Evolutionary conservation across 345 rosid genomes (phyloP).

Genomic region (Gossypioides kirkii): DNA sequence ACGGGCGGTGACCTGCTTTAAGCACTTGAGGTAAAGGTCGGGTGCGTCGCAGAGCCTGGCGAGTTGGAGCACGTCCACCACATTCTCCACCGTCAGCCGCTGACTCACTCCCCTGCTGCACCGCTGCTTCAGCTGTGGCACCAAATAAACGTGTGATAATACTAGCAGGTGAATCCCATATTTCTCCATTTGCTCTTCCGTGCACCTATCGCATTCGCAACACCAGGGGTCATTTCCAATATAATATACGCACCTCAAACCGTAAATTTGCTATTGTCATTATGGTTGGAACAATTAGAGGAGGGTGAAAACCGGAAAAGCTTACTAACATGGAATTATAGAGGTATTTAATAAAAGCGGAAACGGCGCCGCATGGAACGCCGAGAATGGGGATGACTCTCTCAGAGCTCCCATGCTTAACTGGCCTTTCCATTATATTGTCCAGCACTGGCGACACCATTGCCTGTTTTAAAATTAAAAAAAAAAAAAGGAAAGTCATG

Average conservation of each 20-base stretch:
- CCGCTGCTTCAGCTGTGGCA: conserved; percentile 61
- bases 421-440: conserved; percentile 46
- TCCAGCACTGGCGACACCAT: conserved; percentile 63
- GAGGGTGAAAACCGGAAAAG: neutral
- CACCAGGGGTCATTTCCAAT: neutral
- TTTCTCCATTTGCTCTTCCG: conserved; percentile 57
- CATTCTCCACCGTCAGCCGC: conserved; percentile 58
- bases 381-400: conserved; percentile 63
- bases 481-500: neutral
- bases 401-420: conserved; percentile 44
- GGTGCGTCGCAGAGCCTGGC: conserved; percentile 77
- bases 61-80: conserved; percentile 71
- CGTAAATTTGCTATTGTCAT: too few relatives aligned
- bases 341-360: conserved; percentile 52
- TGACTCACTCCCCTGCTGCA: conserved; percentile 45
- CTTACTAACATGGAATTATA: conserved; percentile 52
- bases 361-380: conserved; percentile 79
- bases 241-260: too few relatives aligned
- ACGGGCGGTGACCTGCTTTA: conserved; percentile 41
- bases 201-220: conserved; percentile 36
- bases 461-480: conserved; percentile 31
- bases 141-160: conserved; percentile 68
- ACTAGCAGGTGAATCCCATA: conserved; percentile 71
- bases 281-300: too few relatives aligned
- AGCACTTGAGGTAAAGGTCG: conserved; percentile 56